Evolutionary conservation across 139 green algal species (phyloP).

Genomic region (Micromonas commoda): DNA sequence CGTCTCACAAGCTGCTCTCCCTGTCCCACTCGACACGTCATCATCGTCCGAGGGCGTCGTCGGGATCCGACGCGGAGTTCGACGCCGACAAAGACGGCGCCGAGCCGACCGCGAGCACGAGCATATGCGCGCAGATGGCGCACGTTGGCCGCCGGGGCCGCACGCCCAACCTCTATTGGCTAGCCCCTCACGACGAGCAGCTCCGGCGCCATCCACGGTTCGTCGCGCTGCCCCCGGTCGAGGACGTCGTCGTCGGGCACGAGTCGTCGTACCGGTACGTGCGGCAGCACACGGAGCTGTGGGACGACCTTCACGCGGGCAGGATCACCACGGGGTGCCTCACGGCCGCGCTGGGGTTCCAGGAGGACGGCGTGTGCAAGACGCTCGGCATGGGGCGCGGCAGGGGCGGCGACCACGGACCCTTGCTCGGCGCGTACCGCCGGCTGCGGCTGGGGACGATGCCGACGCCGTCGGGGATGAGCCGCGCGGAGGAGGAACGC

Average conservation of each 20-base stretch:
- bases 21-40: too few relatives aligned
- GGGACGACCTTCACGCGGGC: conserved; percentile 50
- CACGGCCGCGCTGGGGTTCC: conserved; percentile 52
- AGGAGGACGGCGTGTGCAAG: conserved; percentile 41
- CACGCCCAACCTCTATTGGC: neutral
- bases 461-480: neutral
- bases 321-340: conserved; percentile 51
- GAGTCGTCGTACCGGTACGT: conserved; percentile 34
- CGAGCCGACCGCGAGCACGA: too few relatives aligned
- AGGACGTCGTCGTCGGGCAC: neutral
- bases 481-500: neutral
- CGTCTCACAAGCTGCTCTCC: neutral
- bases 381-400: conserved; percentile 34
- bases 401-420: neutral
- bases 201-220: neutral
- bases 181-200: neutral
- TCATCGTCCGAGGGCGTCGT: too few relatives aligned
- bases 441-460: neutral
- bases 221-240: neutral
- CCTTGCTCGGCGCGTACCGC: neutral
- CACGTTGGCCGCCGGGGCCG: neutral
- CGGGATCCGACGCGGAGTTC: too few relatives aligned
- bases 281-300: conserved; percentile 48
- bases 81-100: neutral
- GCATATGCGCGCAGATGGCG: neutral